These are phyloP conservation scores for Silene conica DNA, from an alignment of 148 eudicot genomes.

Conservation along the genomic window DNA sequence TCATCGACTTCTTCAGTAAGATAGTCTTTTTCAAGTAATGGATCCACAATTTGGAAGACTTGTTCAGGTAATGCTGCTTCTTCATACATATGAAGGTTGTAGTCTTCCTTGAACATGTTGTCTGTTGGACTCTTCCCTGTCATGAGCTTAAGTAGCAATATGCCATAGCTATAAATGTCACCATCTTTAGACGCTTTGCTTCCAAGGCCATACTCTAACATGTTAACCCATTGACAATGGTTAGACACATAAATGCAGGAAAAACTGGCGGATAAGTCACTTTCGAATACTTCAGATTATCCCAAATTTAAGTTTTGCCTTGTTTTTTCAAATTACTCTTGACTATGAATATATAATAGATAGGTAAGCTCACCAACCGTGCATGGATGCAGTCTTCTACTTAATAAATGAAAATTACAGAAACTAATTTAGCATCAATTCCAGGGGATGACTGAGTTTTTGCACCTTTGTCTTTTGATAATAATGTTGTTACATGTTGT, in stretches of 20 bases:
- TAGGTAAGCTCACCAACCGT: too few relatives aligned
- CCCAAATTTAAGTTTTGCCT: too few relatives aligned
- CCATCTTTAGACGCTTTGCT: neutral
- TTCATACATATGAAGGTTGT: too few relatives aligned
- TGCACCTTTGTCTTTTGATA: neutral
- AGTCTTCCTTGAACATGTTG: neutral
- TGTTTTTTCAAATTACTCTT: too few relatives aligned
- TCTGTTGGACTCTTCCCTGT: neutral
- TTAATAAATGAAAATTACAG: neutral
- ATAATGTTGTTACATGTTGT: neutral
- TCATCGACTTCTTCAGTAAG: neutral
- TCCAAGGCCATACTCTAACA: neutral
- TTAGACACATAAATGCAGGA: neutral
- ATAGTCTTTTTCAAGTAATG: neutral
- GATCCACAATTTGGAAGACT: conserved; percentile 6
- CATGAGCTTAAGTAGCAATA: neutral
- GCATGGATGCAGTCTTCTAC: too few relatives aligned
- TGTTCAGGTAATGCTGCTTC: too few relatives aligned
- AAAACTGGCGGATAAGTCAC: too few relatives aligned
- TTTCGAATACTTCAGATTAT: too few relatives aligned
- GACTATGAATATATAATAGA: too few relatives aligned
- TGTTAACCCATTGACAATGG: neutral
- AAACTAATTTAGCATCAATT: neutral
- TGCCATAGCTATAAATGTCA: neutral
- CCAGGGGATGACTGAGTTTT: neutral